phyloP scores from a whole-genome alignment of 2,329 filamentous ascomycete species.

The Ilyonectria mors-panacis region DNA sequence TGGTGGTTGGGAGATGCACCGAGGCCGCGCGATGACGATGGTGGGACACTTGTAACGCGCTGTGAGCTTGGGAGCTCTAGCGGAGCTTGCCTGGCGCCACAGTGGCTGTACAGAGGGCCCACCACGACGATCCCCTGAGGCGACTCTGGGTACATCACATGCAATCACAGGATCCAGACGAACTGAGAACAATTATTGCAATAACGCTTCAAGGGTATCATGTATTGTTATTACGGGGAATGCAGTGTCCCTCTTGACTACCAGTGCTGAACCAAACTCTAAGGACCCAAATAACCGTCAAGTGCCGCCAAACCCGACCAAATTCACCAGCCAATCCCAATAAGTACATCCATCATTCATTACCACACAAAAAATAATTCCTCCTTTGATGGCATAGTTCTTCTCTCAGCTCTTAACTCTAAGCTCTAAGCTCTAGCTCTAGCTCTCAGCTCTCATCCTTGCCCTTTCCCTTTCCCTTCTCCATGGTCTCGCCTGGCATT shows the following conservation, averaged over 20 bases:
- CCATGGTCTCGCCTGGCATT: conserved; percentile 54
- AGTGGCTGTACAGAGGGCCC: conserved; percentile 42
- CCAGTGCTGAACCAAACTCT: conserved; percentile 42
- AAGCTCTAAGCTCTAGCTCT: not conserved
- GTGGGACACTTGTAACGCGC: conserved; percentile 41
- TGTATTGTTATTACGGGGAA: conserved; percentile 46
- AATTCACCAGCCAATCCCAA: conserved; percentile 29
- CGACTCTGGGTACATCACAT: not conserved
- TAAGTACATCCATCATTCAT: conserved; percentile 42
- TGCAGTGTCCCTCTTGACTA: conserved; percentile 34
- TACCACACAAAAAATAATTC: conserved; percentile 24
- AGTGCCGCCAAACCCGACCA: conserved; percentile 17
- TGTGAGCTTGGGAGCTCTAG: conserved; percentile 40
- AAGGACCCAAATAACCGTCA: conserved; percentile 38
- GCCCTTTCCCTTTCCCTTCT: conserved; percentile 52
- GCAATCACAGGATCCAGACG: not conserved
- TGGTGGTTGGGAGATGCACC: conserved; percentile 36
- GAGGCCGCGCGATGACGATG: conserved; percentile 51
- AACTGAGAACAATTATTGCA: not conserved
- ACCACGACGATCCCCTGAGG: not conserved
- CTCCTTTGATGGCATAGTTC: conserved; percentile 27
- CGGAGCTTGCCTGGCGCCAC: conserved; percentile 45
- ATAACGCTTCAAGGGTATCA: conserved; percentile 49
- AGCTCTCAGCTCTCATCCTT: conserved; percentile 36
- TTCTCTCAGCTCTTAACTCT: not conserved